These are phyloP conservation scores for Aaosphaeria arxii DNA, from an alignment of 2,329 filamentous ascomycete genomes.

Conservation along the genomic window DNA sequence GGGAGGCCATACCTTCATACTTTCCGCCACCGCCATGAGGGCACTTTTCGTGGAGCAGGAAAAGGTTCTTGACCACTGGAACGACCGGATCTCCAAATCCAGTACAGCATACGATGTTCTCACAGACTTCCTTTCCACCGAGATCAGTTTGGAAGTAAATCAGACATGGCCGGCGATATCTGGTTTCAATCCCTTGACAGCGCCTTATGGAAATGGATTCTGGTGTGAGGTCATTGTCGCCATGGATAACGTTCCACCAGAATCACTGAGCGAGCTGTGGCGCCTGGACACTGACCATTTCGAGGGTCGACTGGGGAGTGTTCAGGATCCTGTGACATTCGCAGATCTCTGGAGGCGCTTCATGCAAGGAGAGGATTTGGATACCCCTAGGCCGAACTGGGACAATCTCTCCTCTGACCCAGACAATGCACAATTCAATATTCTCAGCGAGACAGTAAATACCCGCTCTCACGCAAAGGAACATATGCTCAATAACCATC, in stretches of 20 bases:
- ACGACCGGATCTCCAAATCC: slow-evolving; percentile 45
- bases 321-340: slow-evolving; percentile 16
- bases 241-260: slow-evolving; percentile 42
- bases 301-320: slow-evolving; percentile 8
- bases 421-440: slow-evolving; percentile 29
- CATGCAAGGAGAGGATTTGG: slow-evolving; percentile 23
- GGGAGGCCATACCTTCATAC: slow-evolving; percentile 52
- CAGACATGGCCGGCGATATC: slow-evolving; percentile 45
- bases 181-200: slow-evolving; percentile 25
- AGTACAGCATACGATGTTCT: slow-evolving; percentile 53
- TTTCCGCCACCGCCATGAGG: slow-evolving; percentile 51
- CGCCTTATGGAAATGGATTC: slow-evolving; percentile 44
- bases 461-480: not conserved
- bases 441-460: slow-evolving; percentile 21
- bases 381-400: slow-evolving; percentile 25
- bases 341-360: slow-evolving; percentile 28
- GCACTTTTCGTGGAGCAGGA: slow-evolving; percentile 40
- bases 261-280: slow-evolving; percentile 43
- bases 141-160: slow-evolving; percentile 45
- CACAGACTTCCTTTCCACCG: slow-evolving; percentile 43
- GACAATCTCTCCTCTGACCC: slow-evolving; percentile 30
- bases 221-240: slow-evolving; percentile 28
- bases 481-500: slow-evolving; percentile 5
- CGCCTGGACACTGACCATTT: slow-evolving; percentile 42
- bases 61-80: slow-evolving; percentile 41